Evolutionary conservation across 225 moss, liverwort and hornwort genomes (phyloP), one percentile per base, ranked within the genome.

Genomic region (Bryum argenteum): DNA sequence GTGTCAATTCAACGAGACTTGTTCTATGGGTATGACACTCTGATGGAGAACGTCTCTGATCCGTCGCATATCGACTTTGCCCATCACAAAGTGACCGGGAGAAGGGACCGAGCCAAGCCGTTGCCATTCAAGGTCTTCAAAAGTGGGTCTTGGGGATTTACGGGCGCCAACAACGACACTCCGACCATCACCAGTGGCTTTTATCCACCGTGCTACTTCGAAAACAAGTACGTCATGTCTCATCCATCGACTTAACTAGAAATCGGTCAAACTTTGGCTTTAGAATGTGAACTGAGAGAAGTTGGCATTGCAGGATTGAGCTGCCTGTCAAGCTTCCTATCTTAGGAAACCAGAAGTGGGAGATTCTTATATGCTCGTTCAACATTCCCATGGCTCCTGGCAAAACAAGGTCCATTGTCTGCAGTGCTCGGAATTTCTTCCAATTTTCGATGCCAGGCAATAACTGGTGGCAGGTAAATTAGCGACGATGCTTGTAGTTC

Each of bases 41-140:
- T 98, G 12, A 98, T 98, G 97, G 97, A 98, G 82, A 98, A 98
- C 67, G 97, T 98, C 38, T 98, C 97, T 13, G 97, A 98, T 74
- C 97, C 97, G 41, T 98, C 97, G 39, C 97, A 98, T 64, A 98
- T 98, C 16, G 85, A 98, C 71, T 98, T 98, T 58, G 97, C 97
- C 11, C 97, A 98, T 56, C 97, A 98, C 69, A 98, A 94, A 78
- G 94, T 94, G 61, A 98, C 97, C 40, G 97, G 97, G 71, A 85
- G 87, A 74, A 84, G 97, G 66, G 94, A 98, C 50, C 84, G 97
- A 71, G 97, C 97, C 16, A 98, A 94, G 74, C 89, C 97, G 3
- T 82, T 98, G 70, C 89, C 94, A 10, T 98, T 98, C 62, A 89
- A 88, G 75, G 85, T 98, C 44, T 78, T 83, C 10, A 78, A 90